Base-by-base conservation (phyloP, 2,329 filamentous ascomycete genomes). In the Colletotrichum sp. region DNA sequence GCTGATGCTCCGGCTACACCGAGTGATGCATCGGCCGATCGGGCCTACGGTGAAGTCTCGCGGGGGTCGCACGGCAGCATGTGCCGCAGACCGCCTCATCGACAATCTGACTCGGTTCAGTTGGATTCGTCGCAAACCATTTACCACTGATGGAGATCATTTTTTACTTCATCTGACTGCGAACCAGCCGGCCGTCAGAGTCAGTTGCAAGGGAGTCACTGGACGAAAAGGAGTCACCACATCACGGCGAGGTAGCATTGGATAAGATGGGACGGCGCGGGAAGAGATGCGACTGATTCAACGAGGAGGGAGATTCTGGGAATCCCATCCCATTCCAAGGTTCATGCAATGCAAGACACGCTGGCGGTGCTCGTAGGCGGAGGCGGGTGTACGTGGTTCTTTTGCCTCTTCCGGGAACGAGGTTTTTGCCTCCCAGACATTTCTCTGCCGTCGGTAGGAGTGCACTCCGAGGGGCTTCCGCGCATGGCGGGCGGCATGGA, bases 291-390 rank as follows among this genome's bases (percentile, higher is more conserved):
- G 15, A 26, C 12, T 32, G 32, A 59, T 34, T 24, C 39, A 32
- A 32, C 21, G 32, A 59, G 57, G 66, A 55, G 66, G 7, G 64
- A 28, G 28, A n/a, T 36, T 32, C 26, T 52, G 18, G 28, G 69
- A 68, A 74, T 71, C 24, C 32, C 63, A 74, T 75, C 44, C 62
- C 63, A 74, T 75, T 34, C 62, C 32, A 72, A 59, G 36, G 26
- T 36, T 60, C 65, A 73, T 77, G 76, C 76, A 77, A 77, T 76
- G 76, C 76, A 69, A 55, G 73, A 76, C 69, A 76, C 76, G 76
- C 69, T 77, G 76, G 69, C 76, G 69, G 60, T 70, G 57, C 64
- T 60, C 49, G 62, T 30, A 34, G 26, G 65, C 63, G 52, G 24
- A 24, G 12, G 26, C 32, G 44, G 59, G 30, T 44, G 28, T 71